phyloP scores from a whole-genome alignment of 2,329 filamentous ascomycete genomes.

The Xylaria multiplex region DNA sequence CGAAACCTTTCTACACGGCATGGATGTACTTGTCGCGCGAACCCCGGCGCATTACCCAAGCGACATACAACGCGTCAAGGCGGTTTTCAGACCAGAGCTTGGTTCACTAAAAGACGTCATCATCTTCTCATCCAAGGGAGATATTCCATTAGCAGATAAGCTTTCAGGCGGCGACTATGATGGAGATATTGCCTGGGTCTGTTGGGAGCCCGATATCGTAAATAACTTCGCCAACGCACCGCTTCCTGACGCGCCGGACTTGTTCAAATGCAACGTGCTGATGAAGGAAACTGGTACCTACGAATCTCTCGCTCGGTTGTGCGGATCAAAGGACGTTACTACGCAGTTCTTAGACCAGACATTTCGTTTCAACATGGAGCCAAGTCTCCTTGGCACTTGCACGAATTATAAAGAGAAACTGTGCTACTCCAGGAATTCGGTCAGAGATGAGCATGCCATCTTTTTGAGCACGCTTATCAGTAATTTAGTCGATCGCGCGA shows the following conservation, averaged over 20 bases:
- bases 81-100: constrained; percentile 67
- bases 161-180: constrained; percentile 85
- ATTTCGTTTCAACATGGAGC: constrained; percentile 67
- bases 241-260: constrained; percentile 56
- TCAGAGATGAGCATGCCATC: constrained; percentile 57
- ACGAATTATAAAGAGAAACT: constrained; percentile 72
- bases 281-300: constrained; percentile 60
- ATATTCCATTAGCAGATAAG: constrained; percentile 71
- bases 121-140: constrained; percentile 75
- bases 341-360: constrained; percentile 61
- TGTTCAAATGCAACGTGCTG: constrained; percentile 62
- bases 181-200: constrained; percentile 81
- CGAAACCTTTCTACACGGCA: constrained; percentile 63
- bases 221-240: constrained; percentile 72
- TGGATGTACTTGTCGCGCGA: constrained; percentile 73
- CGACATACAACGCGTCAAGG: constrained; percentile 76
- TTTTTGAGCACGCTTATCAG: constrained; percentile 63
- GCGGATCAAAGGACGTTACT: constrained; percentile 44
- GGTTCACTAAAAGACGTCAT: constrained; percentile 80
- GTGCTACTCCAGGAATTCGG: constrained; percentile 67
- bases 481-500: constrained; percentile 66
- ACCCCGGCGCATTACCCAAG: constrained; percentile 75
- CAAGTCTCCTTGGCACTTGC: constrained; percentile 68
- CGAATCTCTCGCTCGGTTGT: constrained; percentile 51
- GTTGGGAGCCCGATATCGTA: constrained; percentile 75